phyloP scores from a whole-genome alignment of 169 alveolate species.

The Eimeria necatrix region DNA sequence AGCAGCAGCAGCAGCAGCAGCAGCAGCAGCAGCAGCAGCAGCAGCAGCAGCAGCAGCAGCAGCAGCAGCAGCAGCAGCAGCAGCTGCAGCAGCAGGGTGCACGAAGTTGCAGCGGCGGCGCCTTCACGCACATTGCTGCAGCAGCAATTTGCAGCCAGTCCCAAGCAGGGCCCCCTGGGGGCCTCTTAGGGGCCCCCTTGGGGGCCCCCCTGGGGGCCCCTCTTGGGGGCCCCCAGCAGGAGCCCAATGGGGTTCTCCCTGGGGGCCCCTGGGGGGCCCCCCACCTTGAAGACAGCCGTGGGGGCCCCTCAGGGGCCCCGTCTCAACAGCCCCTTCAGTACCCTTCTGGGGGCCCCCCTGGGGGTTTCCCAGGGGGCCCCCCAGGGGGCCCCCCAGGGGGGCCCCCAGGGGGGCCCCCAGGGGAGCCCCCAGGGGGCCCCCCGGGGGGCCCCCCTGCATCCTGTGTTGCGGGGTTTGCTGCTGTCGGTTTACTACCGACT shows the following conservation, averaged over 20 bases:
- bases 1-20: background rate
- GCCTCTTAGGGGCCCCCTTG: too few relatives aligned
- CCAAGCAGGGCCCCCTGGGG: background rate
- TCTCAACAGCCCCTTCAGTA: too few relatives aligned
- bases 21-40: slow-evolving; percentile 3
- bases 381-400: background rate
- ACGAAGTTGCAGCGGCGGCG: background rate
- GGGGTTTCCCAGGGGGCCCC: too few relatives aligned
- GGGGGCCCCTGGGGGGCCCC: slow-evolving; percentile 5
- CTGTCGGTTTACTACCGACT: slow-evolving; percentile 48
- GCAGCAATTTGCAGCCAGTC: background rate
- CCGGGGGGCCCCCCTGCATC: slow-evolving; percentile 34
- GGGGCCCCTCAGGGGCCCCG: too few relatives aligned
- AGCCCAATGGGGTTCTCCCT: background rate
- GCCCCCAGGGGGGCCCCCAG: background rate
- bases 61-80: slow-evolving; percentile 6
- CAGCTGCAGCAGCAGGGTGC: background rate
- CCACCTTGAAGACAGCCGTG: background rate
- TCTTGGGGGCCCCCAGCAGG: too few relatives aligned
- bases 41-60: background rate
- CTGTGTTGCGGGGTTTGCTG: slow-evolving; percentile 30
- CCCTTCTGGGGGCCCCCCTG: too few relatives aligned
- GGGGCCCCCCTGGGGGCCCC: too few relatives aligned
- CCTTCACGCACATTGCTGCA: background rate
- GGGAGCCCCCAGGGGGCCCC: background rate